Base-by-base conservation (phyloP, 208 protist genomes). In the Cochliopodium minus region DNA sequence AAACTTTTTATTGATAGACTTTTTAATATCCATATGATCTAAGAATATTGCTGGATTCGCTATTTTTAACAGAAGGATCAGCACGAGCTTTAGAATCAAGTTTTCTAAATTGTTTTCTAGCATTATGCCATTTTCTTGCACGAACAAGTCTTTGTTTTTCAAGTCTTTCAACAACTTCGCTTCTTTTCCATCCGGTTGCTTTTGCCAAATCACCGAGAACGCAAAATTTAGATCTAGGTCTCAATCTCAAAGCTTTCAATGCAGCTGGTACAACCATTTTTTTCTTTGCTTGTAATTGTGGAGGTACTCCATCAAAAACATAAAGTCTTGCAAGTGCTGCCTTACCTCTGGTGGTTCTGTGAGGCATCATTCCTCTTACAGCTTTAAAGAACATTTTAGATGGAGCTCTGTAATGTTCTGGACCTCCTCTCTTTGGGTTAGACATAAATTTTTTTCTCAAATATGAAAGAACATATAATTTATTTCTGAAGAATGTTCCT, bases 341-440 rank as follows among this genome's bases (percentile, higher is more conserved):
- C 17, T 28, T 59, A 58, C 87, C 84, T 56, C 79, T 71, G 11
- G 53, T 17, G 17, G 78, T 87, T 66, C 90, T 91, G 76, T 91
- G 81, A 36, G 91, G 91, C 33, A 99, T 67, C 95, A 98, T 98
- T 65, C 87, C 92, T 66, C 93, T 85, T 64, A 98, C 81, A 30
- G 79, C 73, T 67, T 88, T 82, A 59, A 66, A 72, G 65, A 98
- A 86, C 36, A 99, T 94, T 46, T 85, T 77, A 17, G 87, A 78
- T 56, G 96, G 96, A 29, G 91, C 66, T 64, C 94, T 82, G 78
- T 92, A 77, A 76, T 99, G 95, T 79, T 90, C 93, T 51, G 88
- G 92, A 64, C 96, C 96, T n/a, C n/a, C n/a, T 45, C 82, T 79
- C 28, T 57, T 77, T 36, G 92, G 95, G 83, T 99, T 98, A 63